A percentile compares a stretch with the other conserved stretches of the same genome.
Evolutionary conservation across 805 yeast genomes (phyloP).

Genomic region (Kodamaea laetipori): DNA sequence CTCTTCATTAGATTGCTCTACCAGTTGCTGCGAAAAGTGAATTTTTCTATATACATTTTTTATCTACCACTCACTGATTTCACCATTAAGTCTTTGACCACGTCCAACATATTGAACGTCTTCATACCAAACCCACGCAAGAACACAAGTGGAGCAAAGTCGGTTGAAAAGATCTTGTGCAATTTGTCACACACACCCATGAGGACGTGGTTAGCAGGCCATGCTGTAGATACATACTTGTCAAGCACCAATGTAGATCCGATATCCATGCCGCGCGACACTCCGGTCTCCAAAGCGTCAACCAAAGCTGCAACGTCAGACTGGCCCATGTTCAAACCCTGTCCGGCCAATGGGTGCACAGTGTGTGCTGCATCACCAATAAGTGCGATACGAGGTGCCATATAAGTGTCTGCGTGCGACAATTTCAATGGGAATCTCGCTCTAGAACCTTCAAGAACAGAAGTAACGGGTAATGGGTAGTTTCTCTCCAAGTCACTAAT

Average conservation of each 20-base stretch:
- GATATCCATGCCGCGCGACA: slow-evolving; percentile 80
- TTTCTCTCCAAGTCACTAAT: slow-evolving; percentile 54
- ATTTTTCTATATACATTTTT: slow-evolving; percentile 3
- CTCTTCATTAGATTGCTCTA: background rate
- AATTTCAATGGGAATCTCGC: slow-evolving; percentile 88
- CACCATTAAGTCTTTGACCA: slow-evolving; percentile 71
- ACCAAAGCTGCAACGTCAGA: slow-evolving; percentile 79
- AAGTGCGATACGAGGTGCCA: slow-evolving; percentile 82
- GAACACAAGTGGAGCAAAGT: slow-evolving; percentile 70
- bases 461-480: slow-evolving; percentile 67
- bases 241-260: slow-evolving; percentile 82
- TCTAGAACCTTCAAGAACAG: slow-evolving; percentile 62
- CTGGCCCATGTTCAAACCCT: slow-evolving; percentile 97
- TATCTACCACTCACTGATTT: slow-evolving; percentile 38
- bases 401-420: slow-evolving; percentile 89
- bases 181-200: slow-evolving; percentile 90
- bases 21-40: too few relatives aligned
- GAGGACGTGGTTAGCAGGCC: slow-evolving; percentile 74
- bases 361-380: slow-evolving; percentile 99
- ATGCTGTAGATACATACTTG: slow-evolving; percentile 83
- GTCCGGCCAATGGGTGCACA: slow-evolving; percentile 96
- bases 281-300: slow-evolving; percentile 67
- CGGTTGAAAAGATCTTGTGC: slow-evolving; percentile 82
- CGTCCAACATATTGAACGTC: slow-evolving; percentile 60
- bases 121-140: slow-evolving; percentile 77